These are phyloP conservation scores for Paramecium pentaurelia DNA, from an alignment of 73 alveolate species.

Conservation along the genomic window DNA sequence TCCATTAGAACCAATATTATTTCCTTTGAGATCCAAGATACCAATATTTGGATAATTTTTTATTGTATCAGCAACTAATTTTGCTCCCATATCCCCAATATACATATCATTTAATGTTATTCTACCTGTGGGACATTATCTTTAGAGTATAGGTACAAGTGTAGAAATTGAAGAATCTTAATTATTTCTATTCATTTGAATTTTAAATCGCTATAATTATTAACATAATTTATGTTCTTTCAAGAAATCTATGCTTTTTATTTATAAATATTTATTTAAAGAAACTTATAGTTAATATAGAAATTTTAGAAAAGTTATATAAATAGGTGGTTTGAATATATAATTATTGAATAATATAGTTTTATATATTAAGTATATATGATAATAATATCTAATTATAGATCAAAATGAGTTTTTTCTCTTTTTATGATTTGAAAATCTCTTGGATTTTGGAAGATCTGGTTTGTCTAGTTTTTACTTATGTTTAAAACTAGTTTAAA, in stretches of 20 bases:
- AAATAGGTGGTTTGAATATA: neutral
- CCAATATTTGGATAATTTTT: slow-evolving; percentile 28
- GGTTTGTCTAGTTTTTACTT: neutral
- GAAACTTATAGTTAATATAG: neutral
- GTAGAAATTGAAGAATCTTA: neutral
- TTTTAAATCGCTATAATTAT: neutral
- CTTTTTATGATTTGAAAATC: neutral
- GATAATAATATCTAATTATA: neutral
- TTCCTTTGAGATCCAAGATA: slow-evolving; percentile 41
- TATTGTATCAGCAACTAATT: neutral
- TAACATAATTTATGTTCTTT: too few relatives aligned
- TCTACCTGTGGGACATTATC: slow-evolving; percentile 5
- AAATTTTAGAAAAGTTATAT: neutral
- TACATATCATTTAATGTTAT: slow-evolving; percentile 49
- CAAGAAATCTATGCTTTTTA: neutral
- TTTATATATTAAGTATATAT: neutral
- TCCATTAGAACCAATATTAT: slow-evolving; percentile 44
- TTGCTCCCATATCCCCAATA: slow-evolving; percentile 51
- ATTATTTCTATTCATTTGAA: neutral
- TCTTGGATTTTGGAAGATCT: neutral
- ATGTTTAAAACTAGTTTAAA: neutral
- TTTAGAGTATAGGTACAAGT: neutral
- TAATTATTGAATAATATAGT: neutral
- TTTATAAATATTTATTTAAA: too few relatives aligned
- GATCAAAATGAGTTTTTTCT: neutral